Evolutionary conservation across 139 green algal species (phyloP), one percentile per base, ranked within the genome.

Genomic region (Coelastrella sp.): DNA sequence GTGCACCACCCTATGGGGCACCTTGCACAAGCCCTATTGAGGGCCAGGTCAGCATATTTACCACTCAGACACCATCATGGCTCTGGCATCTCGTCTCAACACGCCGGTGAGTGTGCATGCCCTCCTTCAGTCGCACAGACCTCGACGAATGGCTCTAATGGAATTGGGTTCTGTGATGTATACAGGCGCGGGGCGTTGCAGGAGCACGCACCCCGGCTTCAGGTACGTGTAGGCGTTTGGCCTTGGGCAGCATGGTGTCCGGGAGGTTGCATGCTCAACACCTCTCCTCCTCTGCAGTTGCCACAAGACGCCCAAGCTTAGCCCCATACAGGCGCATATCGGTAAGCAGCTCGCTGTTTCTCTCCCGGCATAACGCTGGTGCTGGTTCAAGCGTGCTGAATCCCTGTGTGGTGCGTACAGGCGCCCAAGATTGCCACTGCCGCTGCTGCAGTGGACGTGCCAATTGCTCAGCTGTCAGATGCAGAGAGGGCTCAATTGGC

Each of bases 401-500:
- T 74, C 35, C 66, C 62, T 71, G 62, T 74, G 66, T 74, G 34
- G 34, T 74, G 66, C 34, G 57, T 74, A 30, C 78, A 76, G 48
- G 38, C 68, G 5, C 57, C 77, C 78, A 85, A 50, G 23, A 48
- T 48, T 25, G 43, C 38, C 75, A 38, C 73, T 27, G 8, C 37
- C 6, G 80, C 66, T 6, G 80, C 80, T 45, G 80, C 80, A 13
- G 50, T 86, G 5, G 80, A 86, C 32, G 80, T 86, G 3, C 80
- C 80, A n/a, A 62, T 90, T 19, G 83, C 79, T 5, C 25, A 89
- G 35, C 71, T 93, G 50, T 80, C 72, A 3, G 82, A 89, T 67
- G 85, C 82, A 25, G 78, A 92, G 53, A 82, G 90, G 19, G n/a
- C 32, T 0, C 17, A 84, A 7, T 50, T 92, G 0, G 88, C 88